A percentile compares a stretch with the other conserved stretches of the same genome.
phyloP scores from a whole-genome alignment of 129 eudicot genomes.

The Arctium lappa region DNA sequence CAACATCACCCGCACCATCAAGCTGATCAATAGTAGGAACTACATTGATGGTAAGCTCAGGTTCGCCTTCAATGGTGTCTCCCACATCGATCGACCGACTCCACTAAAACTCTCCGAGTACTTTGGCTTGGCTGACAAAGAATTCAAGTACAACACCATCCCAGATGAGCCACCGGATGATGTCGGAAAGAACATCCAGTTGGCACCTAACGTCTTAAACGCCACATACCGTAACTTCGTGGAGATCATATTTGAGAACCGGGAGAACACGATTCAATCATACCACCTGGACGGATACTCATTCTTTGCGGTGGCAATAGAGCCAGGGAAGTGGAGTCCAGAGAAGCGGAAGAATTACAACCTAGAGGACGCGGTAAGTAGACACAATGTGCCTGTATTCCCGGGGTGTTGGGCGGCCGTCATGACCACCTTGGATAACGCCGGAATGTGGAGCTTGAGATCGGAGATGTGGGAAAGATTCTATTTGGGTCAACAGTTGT shows the following conservation, averaged over 20 bases:
- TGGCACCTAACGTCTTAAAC: slow-evolving; percentile 68
- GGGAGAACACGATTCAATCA: slow-evolving; percentile 65
- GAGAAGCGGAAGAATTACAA: slow-evolving; percentile 83
- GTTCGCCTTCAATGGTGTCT: slow-evolving; percentile 69
- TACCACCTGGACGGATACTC: slow-evolving; percentile 73
- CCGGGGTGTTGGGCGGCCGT: slow-evolving; percentile 89
- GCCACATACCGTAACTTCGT: slow-evolving; percentile 68
- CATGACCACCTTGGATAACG: slow-evolving; percentile 81
- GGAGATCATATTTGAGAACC: slow-evolving; percentile 82
- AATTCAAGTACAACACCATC: slow-evolving; percentile 50
- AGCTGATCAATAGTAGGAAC: slow-evolving; percentile 44
- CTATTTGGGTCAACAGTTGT: slow-evolving; percentile 76
- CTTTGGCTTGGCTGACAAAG: slow-evolving; percentile 44
- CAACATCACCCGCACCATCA: slow-evolving; percentile 93
- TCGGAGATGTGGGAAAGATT: slow-evolving; percentile 74
- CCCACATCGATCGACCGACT: slow-evolving; percentile 57
- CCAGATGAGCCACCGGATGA: slow-evolving; percentile 55
- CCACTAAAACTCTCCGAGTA: slow-evolving; percentile 80
- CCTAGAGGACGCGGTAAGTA: slow-evolving; percentile 72
- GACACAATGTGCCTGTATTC: slow-evolving; percentile 80
- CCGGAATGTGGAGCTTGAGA: slow-evolving; percentile 91
- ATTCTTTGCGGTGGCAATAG: slow-evolving; percentile 84
- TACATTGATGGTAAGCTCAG: slow-evolving; percentile 66
- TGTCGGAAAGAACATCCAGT: slow-evolving; percentile 12
- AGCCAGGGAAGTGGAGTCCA: slow-evolving; percentile 74